A percentile compares a stretch with the other conserved stretches of the same genome.
Evolutionary conservation across 2,329 filamentous ascomycete genomes (phyloP).

Genomic region (Apiospora koreana): DNA sequence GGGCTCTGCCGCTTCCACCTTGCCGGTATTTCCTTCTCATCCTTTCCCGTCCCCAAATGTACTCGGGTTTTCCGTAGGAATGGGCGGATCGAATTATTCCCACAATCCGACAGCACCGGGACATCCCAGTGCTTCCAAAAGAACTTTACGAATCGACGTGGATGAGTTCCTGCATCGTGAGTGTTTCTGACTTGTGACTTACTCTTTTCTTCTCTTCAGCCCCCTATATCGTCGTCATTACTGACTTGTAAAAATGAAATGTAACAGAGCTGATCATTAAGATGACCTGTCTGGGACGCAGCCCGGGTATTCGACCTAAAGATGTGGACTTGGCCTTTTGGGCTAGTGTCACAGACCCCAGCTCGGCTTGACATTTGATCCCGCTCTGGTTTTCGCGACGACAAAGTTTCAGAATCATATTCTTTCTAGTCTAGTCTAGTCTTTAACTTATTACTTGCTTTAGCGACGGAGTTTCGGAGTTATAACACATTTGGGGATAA

Average conservation of each 20-base stretch:
- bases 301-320: slow-evolving; percentile 29
- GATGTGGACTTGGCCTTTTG: slow-evolving; percentile 32
- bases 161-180: slow-evolving; percentile 30
- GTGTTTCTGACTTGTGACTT: slow-evolving; percentile 11
- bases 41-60: background rate
- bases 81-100: background rate
- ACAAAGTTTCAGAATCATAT: background rate
- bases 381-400: background rate
- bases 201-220: background rate
- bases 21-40: background rate
- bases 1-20: background rate
- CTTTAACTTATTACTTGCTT: background rate
- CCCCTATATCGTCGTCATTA: no score
- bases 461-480: background rate
- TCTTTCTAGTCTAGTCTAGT: background rate
- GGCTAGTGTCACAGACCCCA: slow-evolving; percentile 23
- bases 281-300: slow-evolving; percentile 29
- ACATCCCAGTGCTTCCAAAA: background rate
- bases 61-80: background rate
- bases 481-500: background rate
- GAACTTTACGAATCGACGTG: slow-evolving; percentile 26
- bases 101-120: background rate
- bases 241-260: background rate
- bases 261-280: slow-evolving; percentile 24
- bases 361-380: slow-evolving; percentile 6